phyloP scores from a whole-genome alignment of 805 yeast genomes.

The Cyberlindnera americana region DNA sequence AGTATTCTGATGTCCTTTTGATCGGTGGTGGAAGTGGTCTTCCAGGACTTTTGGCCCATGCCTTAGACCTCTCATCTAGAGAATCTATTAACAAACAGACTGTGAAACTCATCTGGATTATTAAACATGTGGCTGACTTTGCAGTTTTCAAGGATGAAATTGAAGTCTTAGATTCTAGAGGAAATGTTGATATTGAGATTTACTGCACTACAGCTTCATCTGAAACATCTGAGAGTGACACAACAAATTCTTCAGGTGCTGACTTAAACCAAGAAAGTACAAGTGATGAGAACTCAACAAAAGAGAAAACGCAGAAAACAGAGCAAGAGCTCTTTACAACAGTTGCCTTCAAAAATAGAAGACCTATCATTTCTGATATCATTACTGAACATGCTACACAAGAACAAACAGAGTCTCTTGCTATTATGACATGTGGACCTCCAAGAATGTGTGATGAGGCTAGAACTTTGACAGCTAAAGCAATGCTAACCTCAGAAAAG shows the following conservation, averaged over 20 bases:
- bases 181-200: conserved; percentile 31
- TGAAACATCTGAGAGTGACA: too few species aligned
- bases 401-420: conserved; percentile 39
- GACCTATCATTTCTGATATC: conserved; percentile 46
- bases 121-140: conserved; percentile 49
- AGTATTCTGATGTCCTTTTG: conserved; percentile 36
- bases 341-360: conserved; percentile 35
- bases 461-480: conserved; percentile 41
- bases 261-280: background rate
- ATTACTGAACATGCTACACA: conserved; percentile 31
- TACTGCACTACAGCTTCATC: conserved; percentile 31
- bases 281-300: conserved; percentile 16
- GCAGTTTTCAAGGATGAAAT: conserved; percentile 46
- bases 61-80: conserved; percentile 26
- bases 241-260: background rate
- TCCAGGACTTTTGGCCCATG: conserved; percentile 48
- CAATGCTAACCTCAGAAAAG: conserved; percentile 38
- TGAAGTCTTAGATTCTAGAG: conserved; percentile 19
- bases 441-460: conserved; percentile 53
- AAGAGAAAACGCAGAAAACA: background rate
- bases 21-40: conserved; percentile 54
- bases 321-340: background rate
- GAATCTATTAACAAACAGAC: conserved; percentile 28
- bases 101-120: conserved; percentile 58
- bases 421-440: conserved; percentile 63